Evolutionary conservation across 768 basidiomycete species (phyloP).

Genomic region (Sarcomyxa edulis): DNA sequence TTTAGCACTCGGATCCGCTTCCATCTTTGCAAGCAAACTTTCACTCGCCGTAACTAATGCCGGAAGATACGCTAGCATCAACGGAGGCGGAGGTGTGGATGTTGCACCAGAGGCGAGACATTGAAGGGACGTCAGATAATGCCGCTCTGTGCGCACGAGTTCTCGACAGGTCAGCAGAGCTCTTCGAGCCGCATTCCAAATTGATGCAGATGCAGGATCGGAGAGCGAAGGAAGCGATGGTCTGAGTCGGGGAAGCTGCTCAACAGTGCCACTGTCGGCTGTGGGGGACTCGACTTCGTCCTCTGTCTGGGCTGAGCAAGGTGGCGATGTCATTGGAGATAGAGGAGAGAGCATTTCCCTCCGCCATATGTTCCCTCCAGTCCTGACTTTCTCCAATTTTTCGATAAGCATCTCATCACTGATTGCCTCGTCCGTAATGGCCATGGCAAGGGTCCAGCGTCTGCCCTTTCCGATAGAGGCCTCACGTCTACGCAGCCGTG

Average conservation of each 20-base stretch:
- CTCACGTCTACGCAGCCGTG: constrained; percentile 11
- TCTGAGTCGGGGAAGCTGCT: neutral
- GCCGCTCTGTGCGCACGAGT: constrained; percentile 36
- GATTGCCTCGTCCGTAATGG: constrained; percentile 43
- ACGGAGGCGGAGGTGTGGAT: constrained; percentile 40
- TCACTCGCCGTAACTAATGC: constrained; percentile 48
- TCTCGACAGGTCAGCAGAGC: constrained; percentile 35
- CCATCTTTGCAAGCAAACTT: constrained; percentile 41
- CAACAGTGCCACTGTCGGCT: neutral
- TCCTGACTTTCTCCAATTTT: constrained; percentile 39
- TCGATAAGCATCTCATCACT: constrained; percentile 46
- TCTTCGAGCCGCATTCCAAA: constrained; percentile 32
- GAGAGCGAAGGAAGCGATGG: constrained; percentile 4
- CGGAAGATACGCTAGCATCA: constrained; percentile 47
- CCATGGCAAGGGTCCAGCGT: constrained; percentile 45
- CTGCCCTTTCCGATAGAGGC: no score
- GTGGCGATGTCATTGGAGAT: constrained; percentile 10
- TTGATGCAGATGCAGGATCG: constrained; percentile 10
- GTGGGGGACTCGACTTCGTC: neutral
- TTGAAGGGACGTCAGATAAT: constrained; percentile 32
- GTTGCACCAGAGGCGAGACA: constrained; percentile 30
- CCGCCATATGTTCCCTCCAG: constrained; percentile 15
- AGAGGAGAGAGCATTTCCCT: constrained; percentile 7
- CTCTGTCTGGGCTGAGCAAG: neutral
- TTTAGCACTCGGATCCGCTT: constrained; percentile 57